These are phyloP conservation scores for Xerophyta viscosa DNA, from an alignment of 106 monocot genomes.

Conservation along the genomic window DNA sequence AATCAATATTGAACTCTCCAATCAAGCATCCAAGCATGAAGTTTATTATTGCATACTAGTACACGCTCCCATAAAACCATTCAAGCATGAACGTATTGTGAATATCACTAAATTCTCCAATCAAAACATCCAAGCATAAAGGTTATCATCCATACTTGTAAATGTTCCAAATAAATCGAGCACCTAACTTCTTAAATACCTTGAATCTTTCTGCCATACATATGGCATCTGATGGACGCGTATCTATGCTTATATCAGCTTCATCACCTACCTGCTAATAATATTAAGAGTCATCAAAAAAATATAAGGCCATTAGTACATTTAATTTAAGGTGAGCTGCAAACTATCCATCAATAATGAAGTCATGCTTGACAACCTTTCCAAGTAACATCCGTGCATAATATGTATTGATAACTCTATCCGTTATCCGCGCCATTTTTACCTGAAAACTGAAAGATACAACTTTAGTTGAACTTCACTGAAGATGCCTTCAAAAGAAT, in stretches of 20 bases:
- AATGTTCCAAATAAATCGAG: too few species aligned
- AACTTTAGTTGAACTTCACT: background rate
- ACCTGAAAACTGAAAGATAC: constrained; percentile 31
- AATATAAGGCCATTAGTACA: background rate
- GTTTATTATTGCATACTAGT: too few species aligned
- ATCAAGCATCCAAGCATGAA: too few species aligned
- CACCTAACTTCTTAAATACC: constrained; percentile 16
- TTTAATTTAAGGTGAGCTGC: background rate
- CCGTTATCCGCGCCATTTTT: constrained; percentile 56
- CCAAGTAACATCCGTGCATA: constrained; percentile 44
- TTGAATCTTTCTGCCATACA: constrained; percentile 47
- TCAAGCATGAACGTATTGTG: too few species aligned
- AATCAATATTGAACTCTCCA: too few species aligned
- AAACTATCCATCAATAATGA: background rate
- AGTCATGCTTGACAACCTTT: constrained; percentile 28
- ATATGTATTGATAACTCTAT: constrained; percentile 51
- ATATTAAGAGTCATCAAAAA: background rate
- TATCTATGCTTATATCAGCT: constrained; percentile 35
- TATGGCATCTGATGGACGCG: constrained; percentile 66
- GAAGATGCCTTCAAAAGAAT: too few species aligned
- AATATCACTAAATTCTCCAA: too few species aligned
- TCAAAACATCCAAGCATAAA: too few species aligned
- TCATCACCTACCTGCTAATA: constrained; percentile 25
- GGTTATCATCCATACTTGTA: too few species aligned
- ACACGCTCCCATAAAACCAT: too few species aligned